A percentile compares a stretch with the other conserved stretches of the same genome.
Conservation (phyloP, 108 stramenopile genomes). For the Mayamaea pseudoterrestris region DNA sequence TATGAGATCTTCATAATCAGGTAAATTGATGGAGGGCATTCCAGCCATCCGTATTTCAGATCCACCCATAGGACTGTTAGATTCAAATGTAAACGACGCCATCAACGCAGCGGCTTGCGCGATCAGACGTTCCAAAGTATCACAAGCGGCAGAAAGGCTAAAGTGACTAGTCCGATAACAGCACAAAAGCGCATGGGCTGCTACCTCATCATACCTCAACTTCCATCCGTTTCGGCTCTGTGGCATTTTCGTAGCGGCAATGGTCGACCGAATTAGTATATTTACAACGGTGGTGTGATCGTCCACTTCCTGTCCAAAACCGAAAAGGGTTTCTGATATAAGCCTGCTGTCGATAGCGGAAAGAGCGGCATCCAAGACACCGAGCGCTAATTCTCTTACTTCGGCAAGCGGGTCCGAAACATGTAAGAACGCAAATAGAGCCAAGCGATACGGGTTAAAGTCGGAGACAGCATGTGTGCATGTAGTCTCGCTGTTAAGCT, state of each 20-base stretch:
- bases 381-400: constrained; percentile 17
- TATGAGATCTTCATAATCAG: constrained; percentile 1
- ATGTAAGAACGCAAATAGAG: constrained; percentile 26
- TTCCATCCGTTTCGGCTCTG: constrained; percentile 9
- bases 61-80: neutral
- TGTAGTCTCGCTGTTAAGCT: constrained; percentile 18
- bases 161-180: constrained; percentile 1
- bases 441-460: constrained; percentile 39
- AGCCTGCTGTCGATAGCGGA: constrained; percentile 20
- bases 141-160: constrained; percentile 2
- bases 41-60: neutral
- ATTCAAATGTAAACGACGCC: neutral
- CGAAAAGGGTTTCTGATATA: constrained; percentile 24
- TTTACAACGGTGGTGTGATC: constrained; percentile 21
- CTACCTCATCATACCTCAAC: constrained; percentile 26
- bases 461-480: constrained; percentile 20
- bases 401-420: constrained; percentile 6
- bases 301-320: constrained; percentile 19
- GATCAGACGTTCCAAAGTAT: constrained; percentile 5
- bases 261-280: constrained; percentile 7
- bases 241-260: neutral
- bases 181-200: constrained; percentile 39
- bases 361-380: constrained; percentile 29
- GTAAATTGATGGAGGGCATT: neutral
- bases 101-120: neutral